phyloP scores from a whole-genome alignment of 331 rosid species.

The Phaseolus coccineus region DNA sequence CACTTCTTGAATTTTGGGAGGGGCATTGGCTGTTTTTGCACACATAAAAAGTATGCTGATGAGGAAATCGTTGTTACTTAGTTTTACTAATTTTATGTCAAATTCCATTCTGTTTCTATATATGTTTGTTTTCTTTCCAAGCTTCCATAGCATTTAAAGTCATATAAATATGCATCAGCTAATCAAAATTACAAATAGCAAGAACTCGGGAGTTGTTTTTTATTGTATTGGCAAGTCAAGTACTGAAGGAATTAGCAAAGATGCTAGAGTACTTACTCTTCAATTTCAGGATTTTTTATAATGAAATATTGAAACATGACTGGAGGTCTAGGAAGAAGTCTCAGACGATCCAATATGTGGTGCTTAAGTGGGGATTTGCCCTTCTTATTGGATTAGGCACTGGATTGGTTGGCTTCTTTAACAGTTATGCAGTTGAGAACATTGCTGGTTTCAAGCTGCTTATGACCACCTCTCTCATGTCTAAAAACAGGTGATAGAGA shows the following conservation, averaged over 20 bases:
- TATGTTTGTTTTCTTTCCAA: slow-evolving; percentile 16
- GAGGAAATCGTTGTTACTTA: neutral
- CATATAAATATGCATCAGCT: neutral
- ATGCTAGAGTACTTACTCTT: slow-evolving; percentile 36
- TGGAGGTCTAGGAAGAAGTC: slow-evolving; percentile 62
- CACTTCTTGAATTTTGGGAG: neutral
- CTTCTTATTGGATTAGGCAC: slow-evolving; percentile 67
- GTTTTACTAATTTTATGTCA: neutral
- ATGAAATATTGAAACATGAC: slow-evolving; percentile 62
- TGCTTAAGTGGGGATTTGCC: slow-evolving; percentile 68
- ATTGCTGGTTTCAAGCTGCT: slow-evolving; percentile 62
- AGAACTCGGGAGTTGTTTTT: slow-evolving; percentile 19
- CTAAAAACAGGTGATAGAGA: slow-evolving; percentile 44
- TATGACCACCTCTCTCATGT: slow-evolving; percentile 51
- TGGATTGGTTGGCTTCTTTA: slow-evolving; percentile 61
- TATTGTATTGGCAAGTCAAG: neutral
- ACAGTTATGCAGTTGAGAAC: slow-evolving; percentile 60
- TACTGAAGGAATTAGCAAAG: slow-evolving; percentile 34
- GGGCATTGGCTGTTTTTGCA: neutral
- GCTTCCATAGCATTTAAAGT: neutral
- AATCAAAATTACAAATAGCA: slow-evolving; percentile 3
- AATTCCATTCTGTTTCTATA: neutral
- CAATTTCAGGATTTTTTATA: slow-evolving; percentile 65
- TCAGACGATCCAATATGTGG: slow-evolving; percentile 56
- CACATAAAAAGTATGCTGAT: neutral